Conservation (phyloP, 805 yeast species). For the Yarrowia deformans region DNA sequence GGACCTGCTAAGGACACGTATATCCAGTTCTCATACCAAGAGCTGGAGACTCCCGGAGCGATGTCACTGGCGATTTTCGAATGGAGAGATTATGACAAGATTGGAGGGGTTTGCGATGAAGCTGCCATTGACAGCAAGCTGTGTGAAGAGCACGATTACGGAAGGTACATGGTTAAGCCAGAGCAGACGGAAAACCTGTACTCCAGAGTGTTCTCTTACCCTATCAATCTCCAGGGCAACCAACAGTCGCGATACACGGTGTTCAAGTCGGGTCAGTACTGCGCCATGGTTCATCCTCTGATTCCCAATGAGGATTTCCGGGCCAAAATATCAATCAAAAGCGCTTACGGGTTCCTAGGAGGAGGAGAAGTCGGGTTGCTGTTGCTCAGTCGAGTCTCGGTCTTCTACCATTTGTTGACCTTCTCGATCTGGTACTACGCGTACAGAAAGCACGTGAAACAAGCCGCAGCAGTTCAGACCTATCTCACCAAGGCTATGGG, state of each 20-base stretch:
- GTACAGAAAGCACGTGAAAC: background rate
- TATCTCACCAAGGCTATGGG: constrained; percentile 23
- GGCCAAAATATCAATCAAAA: background rate
- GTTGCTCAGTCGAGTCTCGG: background rate
- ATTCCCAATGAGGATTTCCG: background rate
- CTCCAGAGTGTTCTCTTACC: background rate
- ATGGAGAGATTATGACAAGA: background rate
- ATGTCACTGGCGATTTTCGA: constrained; percentile 10
- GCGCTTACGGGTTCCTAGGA: constrained; percentile 11
- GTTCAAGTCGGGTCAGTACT: constrained; percentile 2
- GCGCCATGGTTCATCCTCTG: constrained; percentile 6
- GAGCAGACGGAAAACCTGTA: constrained; percentile 4
- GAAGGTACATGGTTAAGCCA: background rate
- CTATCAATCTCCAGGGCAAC: background rate
- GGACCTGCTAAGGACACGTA: constrained; percentile 1
- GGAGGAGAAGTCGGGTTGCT: constrained; percentile 7
- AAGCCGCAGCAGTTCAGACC: background rate
- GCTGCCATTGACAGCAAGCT: background rate
- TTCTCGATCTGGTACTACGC: constrained; percentile 17
- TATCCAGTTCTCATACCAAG: constrained; percentile 1
- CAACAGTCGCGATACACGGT: background rate
- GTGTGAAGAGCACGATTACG: background rate
- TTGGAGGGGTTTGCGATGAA: background rate
- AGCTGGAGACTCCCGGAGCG: constrained; percentile 9
- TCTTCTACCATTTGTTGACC: background rate